Evolutionary conservation across 2,329 filamentous ascomycete species (phyloP), one percentile per base, ranked within the genome.

Genomic region (Colletotrichum magnum): DNA sequence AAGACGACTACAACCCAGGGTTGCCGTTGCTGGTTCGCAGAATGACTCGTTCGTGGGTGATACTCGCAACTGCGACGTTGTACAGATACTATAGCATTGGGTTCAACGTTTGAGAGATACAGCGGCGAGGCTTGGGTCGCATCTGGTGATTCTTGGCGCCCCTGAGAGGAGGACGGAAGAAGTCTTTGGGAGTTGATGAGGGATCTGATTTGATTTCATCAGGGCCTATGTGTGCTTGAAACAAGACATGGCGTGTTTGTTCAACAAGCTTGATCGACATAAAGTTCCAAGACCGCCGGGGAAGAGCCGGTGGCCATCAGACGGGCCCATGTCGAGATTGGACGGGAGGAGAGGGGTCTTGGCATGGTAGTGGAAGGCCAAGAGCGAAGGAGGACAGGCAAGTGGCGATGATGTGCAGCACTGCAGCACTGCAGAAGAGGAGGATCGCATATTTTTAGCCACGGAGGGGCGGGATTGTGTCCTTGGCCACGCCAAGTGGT

Each of bases 361-460:
- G 64, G 59, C 64, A 12, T n/a, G 41, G 41, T 2, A 16, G 13
- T 5, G 10, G 15, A 47, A n/a, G 5, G 7, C 6, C 15, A 28
- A 26, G n/a, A 59, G 18, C 5, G 36, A 26, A 4, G 16, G 41
- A 43, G 16, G 41, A 43, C 16, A 15, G 41, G 32, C 32, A 1
- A 36, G 32, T 36, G 32, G 32, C 32, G 32, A 36, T 36, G 32
- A 36, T 36, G 32, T 36, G 32, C 32, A 36, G 32, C 7, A n/a
- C 41, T n/a, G 41, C 41, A 43, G 41, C 18, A 18, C 18, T 18
- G 18, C 18, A 5, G 41, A 13, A 12, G 9, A 15, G 7, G 5
- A 36, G 32, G 16, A 41, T 16, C 13, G 28, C 18, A 16, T 64
- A 64, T 68, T 68, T 58, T 64, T 68, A 64, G 47, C n/a, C 39